Evolutionary conservation across 2,329 filamentous ascomycete genomes (phyloP).

Genomic region (Orbilia oligospora): DNA sequence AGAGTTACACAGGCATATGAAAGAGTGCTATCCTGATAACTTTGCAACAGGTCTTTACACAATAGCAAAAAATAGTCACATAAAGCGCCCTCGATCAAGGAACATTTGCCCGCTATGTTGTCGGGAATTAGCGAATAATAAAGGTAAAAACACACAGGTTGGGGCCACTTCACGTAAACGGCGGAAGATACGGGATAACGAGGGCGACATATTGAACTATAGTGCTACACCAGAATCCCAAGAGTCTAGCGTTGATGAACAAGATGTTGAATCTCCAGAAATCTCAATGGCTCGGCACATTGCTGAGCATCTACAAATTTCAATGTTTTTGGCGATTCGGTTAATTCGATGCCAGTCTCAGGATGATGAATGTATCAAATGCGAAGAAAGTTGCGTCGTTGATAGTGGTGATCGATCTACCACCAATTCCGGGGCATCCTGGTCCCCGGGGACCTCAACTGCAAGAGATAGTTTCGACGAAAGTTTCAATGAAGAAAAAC

Average conservation of each 20-base stretch:
- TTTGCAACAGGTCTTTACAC: neutral
- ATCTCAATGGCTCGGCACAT: constrained; percentile 4
- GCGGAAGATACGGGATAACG: neutral
- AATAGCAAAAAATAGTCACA: constrained; percentile 8
- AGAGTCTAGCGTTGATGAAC: neutral
- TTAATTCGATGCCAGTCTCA: neutral
- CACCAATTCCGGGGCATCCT: no score
- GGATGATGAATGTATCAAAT: no score
- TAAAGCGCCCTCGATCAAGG: neutral
- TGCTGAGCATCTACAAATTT: neutral
- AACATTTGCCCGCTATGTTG: constrained; percentile 5
- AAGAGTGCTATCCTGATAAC: neutral
- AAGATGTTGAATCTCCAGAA: neutral
- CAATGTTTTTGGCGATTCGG: neutral
- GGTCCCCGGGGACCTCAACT: no score
- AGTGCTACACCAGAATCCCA: no score
- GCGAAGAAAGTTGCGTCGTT: no score
- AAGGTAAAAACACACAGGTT: neutral
- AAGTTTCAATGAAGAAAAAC: no score
- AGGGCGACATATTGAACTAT: neutral
- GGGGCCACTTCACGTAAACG: neutral
- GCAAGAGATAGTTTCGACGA: no score
- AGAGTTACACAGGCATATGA: constrained; percentile 16
- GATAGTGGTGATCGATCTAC: no score
- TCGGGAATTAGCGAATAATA: neutral